Evolutionary conservation across 441 rosid species (phyloP).

Genomic region (Croton setiger): DNA sequence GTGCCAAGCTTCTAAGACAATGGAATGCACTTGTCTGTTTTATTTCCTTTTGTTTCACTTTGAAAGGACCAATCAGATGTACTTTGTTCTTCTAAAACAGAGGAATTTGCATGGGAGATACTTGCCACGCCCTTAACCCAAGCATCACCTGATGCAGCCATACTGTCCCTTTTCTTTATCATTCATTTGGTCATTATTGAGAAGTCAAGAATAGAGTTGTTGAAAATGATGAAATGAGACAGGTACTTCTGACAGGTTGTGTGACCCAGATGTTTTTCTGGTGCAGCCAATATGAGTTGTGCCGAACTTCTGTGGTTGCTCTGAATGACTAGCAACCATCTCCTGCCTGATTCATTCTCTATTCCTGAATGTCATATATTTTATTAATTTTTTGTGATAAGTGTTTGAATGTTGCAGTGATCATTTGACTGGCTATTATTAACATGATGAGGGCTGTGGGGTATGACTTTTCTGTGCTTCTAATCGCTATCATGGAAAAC

Average conservation of each 20-base stretch:
- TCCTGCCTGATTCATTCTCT: conserved; percentile 45
- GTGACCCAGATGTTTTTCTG: conserved; percentile 38
- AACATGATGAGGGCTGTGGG: not conserved
- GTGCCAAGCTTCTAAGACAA: not conserved
- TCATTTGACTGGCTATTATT: too few species aligned
- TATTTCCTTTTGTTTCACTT: too few species aligned
- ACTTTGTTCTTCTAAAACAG: too few species aligned
- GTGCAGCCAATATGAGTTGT: conserved; percentile 39
- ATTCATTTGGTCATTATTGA: not conserved
- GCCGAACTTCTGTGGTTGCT: conserved; percentile 32
- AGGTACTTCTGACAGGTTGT: conserved; percentile 49
- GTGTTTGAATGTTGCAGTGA: not conserved
- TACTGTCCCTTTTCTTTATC: not conserved
- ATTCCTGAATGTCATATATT: conserved; percentile 12
- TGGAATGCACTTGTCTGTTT: not conserved
- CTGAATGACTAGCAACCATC: conserved; percentile 31
- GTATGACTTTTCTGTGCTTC: too few species aligned
- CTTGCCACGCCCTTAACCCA: too few species aligned
- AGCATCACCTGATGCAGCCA: not conserved
- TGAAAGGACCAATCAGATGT: too few species aligned
- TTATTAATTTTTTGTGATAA: too few species aligned
- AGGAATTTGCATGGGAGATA: too few species aligned
- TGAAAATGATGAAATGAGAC: conserved; percentile 41
- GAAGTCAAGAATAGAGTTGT: conserved; percentile 30
- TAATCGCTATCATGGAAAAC: too few species aligned